phyloP scores from a whole-genome alignment of 495 filamentous ascomycete genomes.

The Penicillium lagena region DNA sequence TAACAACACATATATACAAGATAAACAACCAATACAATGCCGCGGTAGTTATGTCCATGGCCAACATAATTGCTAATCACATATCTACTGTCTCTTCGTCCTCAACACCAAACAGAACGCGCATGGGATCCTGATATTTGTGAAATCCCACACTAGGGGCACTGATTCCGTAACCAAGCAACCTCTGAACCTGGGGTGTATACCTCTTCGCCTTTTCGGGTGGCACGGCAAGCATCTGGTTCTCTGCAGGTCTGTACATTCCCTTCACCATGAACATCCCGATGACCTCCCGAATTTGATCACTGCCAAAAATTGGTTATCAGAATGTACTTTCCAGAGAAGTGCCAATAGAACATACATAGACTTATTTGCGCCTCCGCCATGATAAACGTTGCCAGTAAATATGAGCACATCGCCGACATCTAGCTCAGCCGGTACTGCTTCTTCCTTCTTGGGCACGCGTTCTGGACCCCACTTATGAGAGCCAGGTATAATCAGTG shows the following conservation, averaged over 20 bases:
- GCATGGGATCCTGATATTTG: slow-evolving; percentile 1
- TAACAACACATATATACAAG: too few relatives aligned
- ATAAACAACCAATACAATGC: too few relatives aligned
- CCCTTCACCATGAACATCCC: slow-evolving; percentile 1
- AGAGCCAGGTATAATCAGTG: not conserved
- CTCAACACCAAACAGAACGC: not conserved
- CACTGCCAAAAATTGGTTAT: not conserved
- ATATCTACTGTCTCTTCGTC: not conserved
- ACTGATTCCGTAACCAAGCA: slow-evolving; percentile 1
- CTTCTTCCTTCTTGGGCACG: not conserved
- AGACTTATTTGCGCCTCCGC: not conserved
- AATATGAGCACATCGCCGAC: slow-evolving; percentile 1
- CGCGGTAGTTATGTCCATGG: too few relatives aligned
- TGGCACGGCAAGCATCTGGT: slow-evolving; percentile 1
- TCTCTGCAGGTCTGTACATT: slow-evolving; percentile 1
- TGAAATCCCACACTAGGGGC: not conserved
- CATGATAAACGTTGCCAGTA: not conserved
- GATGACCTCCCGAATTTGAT: slow-evolving; percentile 1
- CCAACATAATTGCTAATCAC: not conserved
- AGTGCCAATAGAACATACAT: not conserved
- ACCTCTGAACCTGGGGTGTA: not conserved
- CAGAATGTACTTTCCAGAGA: too few relatives aligned
- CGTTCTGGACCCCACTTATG: not conserved
- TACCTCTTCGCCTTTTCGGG: not conserved
- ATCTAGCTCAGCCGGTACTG: not conserved